Evolutionary conservation across 2,329 filamentous ascomycete genomes (phyloP).

Genomic region (Albifimbria verrucaria): DNA sequence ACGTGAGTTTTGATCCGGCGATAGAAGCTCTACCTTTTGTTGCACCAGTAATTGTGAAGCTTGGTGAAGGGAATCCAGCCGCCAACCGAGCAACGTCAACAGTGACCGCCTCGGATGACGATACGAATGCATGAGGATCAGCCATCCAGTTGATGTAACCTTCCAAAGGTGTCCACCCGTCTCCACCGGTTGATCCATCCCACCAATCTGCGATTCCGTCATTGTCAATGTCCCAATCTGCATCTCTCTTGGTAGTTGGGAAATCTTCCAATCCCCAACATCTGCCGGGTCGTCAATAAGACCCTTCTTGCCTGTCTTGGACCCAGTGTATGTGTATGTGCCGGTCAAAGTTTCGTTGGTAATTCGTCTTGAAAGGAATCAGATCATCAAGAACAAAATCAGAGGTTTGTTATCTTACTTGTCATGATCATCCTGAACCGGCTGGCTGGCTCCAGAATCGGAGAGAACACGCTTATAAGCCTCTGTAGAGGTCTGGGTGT

Average conservation of each 20-base stretch:
- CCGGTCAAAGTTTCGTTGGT: constrained; percentile 25
- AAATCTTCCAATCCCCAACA: constrained; percentile 30
- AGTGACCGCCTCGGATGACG: constrained; percentile 15
- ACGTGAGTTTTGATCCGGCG: not conserved
- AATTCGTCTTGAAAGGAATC: constrained; percentile 16
- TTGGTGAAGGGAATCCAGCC: constrained; percentile 12
- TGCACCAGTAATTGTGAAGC: constrained; percentile 2
- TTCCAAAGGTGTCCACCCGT: constrained; percentile 26
- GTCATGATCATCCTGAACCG: constrained; percentile 27
- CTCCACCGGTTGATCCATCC: constrained; percentile 27
- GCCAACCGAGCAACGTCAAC: constrained; percentile 23
- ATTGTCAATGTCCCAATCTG: constrained; percentile 26
- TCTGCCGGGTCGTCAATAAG: constrained; percentile 29
- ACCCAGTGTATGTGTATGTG: constrained; percentile 25
- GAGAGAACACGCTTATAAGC: constrained; percentile 32
- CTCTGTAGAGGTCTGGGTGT: constrained; percentile 25
- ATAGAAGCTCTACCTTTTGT: not conserved
- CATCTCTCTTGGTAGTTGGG: constrained; percentile 18
- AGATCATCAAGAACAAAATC: not conserved
- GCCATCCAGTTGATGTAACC: constrained; percentile 33
- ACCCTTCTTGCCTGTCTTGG: constrained; percentile 23
- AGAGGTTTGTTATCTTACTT: constrained; percentile 1
- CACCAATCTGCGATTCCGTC: constrained; percentile 33
- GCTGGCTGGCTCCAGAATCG: constrained; percentile 26
- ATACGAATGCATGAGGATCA: constrained; percentile 27